Conservation (phyloP, 2,329 filamentous ascomycete species). For the Exophiala lecanii-corni region DNA sequence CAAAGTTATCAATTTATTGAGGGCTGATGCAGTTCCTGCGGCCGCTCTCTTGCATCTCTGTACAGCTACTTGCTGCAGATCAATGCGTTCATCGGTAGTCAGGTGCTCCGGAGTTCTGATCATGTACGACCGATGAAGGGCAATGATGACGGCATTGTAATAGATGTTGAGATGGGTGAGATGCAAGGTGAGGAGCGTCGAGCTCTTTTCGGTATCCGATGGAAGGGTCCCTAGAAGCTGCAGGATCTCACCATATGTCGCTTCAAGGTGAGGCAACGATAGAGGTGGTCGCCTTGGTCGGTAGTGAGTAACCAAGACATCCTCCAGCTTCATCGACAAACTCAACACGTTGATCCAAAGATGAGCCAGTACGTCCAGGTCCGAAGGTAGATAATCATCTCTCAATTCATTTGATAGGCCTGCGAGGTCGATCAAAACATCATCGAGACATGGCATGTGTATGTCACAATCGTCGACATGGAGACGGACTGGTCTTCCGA, state of each 20-base stretch:
- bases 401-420: conserved; percentile 11
- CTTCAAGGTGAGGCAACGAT: conserved; percentile 24
- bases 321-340: conserved; percentile 28
- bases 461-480: conserved; percentile 36
- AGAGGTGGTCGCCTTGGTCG: conserved; percentile 22
- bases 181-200: conserved; percentile 1
- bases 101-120: conserved; percentile 25
- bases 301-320: conserved; percentile 28
- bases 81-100: conserved; percentile 6
- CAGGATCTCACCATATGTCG: conserved; percentile 24
- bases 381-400: conserved; percentile 23
- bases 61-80: conserved; percentile 27
- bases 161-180: conserved; percentile 1
- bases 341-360: conserved; percentile 28
- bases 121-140: conserved; percentile 30
- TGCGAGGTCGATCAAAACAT: conserved; percentile 28
- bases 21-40: conserved; percentile 27
- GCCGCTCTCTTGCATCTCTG: conserved; percentile 28
- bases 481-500: conserved; percentile 39
- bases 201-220: conserved; percentile 12
- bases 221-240: conserved; percentile 19
- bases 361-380: conserved; percentile 16
- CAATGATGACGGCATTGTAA: conserved; percentile 27
- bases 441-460: conserved; percentile 28
- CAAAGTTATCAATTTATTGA: conserved; percentile 26